Evolutionary conservation across 164 flowering plant species (phyloP), one percentile per base, ranked within the genome.

Genomic region (Vitis amurensis): DNA sequence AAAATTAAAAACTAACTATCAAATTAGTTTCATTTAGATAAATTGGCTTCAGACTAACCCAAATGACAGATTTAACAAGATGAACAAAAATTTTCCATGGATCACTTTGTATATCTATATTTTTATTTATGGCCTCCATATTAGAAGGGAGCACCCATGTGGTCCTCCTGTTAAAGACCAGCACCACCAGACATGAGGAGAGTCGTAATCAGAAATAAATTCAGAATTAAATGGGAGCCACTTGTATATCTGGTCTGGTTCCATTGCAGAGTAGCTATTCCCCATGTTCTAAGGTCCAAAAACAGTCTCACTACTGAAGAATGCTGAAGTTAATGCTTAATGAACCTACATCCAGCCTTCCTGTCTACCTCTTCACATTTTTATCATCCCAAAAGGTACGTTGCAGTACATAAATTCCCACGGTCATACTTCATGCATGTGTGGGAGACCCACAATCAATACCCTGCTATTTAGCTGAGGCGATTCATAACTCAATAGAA

Each of bases 201-300:
- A 63, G 44, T 50, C 55, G n/a, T 9, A 61, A 69, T 52, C 15
- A 11, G 52, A 16, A 14, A 69, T 69, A 47, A 69, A 65, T 56
- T 55, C 37, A 9, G 17, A n/a, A 12, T 52, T n/a, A 31, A 72
- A 59, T 9, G 58, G 59, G 73, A 37, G 55, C 71, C 67, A 75
- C 71, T 29, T 59, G 68, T 56, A 61, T 37, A 8, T 65, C 60
- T 73, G 67, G 61, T 59, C 79, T 72, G 70, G 66, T 67, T 61
- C 52, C 31, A 55, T 50, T 62, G 29, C 65, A 55, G 55, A 72
- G 62, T 49, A 23, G 50, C 56, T 30, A 50, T 52, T 52, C 70
- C 60, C 69, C 83, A 74, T 74, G 83, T 80, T 80, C 80, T 55
- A 64, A 63, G 73, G 80, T 74, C 64, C 49, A 69, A 63, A 74